Conservation (phyloP, 495 filamentous ascomycete genomes). For the Venustampulla echinocandica region DNA sequence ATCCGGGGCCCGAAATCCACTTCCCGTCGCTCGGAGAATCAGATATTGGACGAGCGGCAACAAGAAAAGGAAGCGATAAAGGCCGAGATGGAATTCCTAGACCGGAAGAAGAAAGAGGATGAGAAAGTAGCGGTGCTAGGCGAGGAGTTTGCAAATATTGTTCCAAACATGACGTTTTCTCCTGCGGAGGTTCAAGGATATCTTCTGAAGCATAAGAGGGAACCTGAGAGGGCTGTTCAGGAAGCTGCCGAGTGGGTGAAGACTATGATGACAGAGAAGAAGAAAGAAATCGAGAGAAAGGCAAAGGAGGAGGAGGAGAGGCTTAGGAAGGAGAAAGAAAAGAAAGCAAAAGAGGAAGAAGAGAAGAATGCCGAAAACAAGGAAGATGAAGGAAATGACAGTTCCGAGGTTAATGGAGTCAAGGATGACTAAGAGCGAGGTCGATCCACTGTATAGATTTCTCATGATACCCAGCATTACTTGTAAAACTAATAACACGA, state of each 20-base stretch:
- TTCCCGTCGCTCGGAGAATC: not conserved
- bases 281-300: constrained; percentile 36
- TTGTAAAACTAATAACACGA: too few species aligned
- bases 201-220: constrained; percentile 57
- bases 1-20: constrained; percentile 3
- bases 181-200: constrained; percentile 76
- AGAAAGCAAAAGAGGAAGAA: constrained; percentile 25
- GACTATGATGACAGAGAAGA: constrained; percentile 42
- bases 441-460: too few species aligned
- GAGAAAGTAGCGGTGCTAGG: constrained; percentile 36
- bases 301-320: constrained; percentile 29
- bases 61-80: constrained; percentile 2
- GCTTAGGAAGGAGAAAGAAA: constrained; percentile 28
- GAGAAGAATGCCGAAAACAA: not conserved
- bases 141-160: constrained; percentile 45
- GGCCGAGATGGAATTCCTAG: constrained; percentile 28
- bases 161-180: constrained; percentile 58
- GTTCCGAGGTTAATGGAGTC: too few species aligned
- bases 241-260: constrained; percentile 53
- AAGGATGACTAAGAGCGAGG: too few species aligned
- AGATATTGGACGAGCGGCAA: not conserved
- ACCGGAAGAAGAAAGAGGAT: constrained; percentile 26
- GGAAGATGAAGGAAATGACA: not conserved
- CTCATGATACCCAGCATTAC: too few species aligned
- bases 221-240: constrained; percentile 50